phyloP scores from a whole-genome alignment of 75 land plant genomes.

The Ceratopteris richardii region DNA sequence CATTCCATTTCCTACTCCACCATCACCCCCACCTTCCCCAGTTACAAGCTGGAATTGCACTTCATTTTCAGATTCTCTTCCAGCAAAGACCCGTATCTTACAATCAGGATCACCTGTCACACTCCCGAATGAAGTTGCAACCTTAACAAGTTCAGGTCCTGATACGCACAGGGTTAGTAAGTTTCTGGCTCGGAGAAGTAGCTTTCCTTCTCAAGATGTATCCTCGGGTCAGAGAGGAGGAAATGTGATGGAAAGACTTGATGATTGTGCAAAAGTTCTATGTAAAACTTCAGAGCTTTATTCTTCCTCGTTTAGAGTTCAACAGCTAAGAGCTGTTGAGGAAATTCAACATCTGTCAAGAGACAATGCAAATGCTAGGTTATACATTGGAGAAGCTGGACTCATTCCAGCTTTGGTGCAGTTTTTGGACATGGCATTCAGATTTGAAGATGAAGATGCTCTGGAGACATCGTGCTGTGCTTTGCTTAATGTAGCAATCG shows the following conservation, averaged over 20 bases:
- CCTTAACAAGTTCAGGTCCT: no score
- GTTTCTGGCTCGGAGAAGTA: no score
- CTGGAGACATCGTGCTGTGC: slow-evolving; percentile 41
- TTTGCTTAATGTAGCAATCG: slow-evolving; percentile 43
- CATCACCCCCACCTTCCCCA: slow-evolving; percentile 19
- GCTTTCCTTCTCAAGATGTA: not conserved
- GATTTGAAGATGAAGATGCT: slow-evolving; percentile 30
- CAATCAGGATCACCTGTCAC: no score
- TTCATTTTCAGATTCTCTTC: slow-evolving; percentile 13
- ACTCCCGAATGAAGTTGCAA: no score
- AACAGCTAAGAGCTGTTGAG: slow-evolving; percentile 33
- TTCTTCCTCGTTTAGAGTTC: slow-evolving; percentile 29
- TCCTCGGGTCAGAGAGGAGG: slow-evolving; percentile 8
- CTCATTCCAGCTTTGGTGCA: slow-evolving; percentile 36
- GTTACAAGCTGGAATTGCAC: slow-evolving; percentile 8
- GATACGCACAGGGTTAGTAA: no score
- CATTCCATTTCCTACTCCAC: slow-evolving; percentile 34
- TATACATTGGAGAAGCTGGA: slow-evolving; percentile 23
- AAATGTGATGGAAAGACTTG: slow-evolving; percentile 8
- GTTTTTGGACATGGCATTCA: slow-evolving; percentile 37
- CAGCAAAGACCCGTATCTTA: not conserved
- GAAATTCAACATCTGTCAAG: slow-evolving; percentile 36
- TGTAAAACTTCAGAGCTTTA: slow-evolving; percentile 23
- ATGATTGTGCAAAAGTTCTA: slow-evolving; percentile 7
- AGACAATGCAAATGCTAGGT: slow-evolving; percentile 22